Conservation (phyloP, 2,329 filamentous ascomycete species). For the Aspergillus transmontanensis region DNA sequence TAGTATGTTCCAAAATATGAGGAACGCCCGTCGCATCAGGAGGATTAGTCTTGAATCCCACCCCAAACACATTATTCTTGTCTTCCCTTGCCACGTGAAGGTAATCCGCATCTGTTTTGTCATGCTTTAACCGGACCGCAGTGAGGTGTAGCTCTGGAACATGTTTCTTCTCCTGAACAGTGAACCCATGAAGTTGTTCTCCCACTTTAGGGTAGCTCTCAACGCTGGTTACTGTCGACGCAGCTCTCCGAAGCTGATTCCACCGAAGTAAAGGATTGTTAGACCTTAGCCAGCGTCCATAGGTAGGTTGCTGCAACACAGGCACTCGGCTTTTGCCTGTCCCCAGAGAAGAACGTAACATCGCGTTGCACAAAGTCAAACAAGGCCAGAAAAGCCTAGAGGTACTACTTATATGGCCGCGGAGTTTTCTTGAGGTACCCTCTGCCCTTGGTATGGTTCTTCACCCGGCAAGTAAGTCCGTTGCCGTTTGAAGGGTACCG, state of each 20-base stretch:
- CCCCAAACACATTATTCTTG: slow-evolving; percentile 98
- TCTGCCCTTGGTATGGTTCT: background rate
- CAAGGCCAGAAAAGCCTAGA: background rate
- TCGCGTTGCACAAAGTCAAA: slow-evolving; percentile 17
- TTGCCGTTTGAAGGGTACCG: slow-evolving; percentile 2
- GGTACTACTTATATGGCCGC: background rate
- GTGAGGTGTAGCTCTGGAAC: slow-evolving; percentile 93
- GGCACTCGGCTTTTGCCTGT: slow-evolving; percentile 28
- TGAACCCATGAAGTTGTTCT: slow-evolving; percentile 91
- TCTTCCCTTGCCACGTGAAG: slow-evolving; percentile 93
- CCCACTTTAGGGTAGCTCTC: slow-evolving; percentile 76
- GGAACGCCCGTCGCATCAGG: slow-evolving; percentile 94
- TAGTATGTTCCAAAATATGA: slow-evolving; percentile 97
- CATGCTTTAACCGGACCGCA: slow-evolving; percentile 85
- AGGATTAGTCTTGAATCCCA: slow-evolving; percentile 98
- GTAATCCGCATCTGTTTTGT: slow-evolving; percentile 95
- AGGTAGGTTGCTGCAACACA: slow-evolving; percentile 22
- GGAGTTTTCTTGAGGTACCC: background rate
- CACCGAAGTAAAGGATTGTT: slow-evolving; percentile 19
- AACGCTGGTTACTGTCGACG: slow-evolving; percentile 72
- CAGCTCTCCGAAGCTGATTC: slow-evolving; percentile 24
- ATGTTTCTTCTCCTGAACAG: slow-evolving; percentile 82
- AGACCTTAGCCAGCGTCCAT: slow-evolving; percentile 22
- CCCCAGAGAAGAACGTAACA: slow-evolving; percentile 37
- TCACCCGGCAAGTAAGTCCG: background rate